phyloP scores from a whole-genome alignment of 805 yeast genomes.

The Danielia reshetovae region DNA sequence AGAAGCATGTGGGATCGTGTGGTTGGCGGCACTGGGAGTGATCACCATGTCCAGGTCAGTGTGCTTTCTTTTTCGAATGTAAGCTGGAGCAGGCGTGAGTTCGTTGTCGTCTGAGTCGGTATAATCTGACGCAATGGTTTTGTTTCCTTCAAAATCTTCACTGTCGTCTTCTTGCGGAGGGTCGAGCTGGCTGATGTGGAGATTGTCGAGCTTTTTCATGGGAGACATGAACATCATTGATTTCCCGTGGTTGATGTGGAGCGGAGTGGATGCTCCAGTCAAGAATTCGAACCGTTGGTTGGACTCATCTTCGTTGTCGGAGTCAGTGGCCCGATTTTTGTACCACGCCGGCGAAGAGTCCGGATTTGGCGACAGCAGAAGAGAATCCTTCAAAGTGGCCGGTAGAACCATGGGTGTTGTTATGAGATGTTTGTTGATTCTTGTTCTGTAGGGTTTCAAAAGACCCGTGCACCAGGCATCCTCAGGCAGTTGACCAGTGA shows the following conservation, averaged over 20 bases:
- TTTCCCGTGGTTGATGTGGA: constrained; percentile 11
- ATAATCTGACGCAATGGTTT: constrained; percentile 22
- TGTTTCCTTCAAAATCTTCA: constrained; percentile 21
- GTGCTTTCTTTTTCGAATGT: constrained; percentile 24
- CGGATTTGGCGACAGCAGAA: constrained; percentile 6
- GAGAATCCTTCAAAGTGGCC: background rate
- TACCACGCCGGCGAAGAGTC: constrained; percentile 10
- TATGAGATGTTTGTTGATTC: background rate
- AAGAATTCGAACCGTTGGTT: constrained; percentile 13
- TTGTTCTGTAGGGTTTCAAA: too few relatives aligned
- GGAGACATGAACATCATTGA: constrained; percentile 29
- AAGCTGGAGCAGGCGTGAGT: constrained; percentile 18
- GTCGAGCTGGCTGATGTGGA: constrained; percentile 18
- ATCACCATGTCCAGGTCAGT: constrained; percentile 24
- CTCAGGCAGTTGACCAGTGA: too few relatives aligned
- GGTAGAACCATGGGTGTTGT: background rate
- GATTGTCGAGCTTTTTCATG: constrained; percentile 29
- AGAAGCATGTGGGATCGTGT: constrained; percentile 11
- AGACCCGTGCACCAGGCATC: too few relatives aligned
- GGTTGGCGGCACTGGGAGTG: constrained; percentile 19
- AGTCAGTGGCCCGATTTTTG: constrained; percentile 4
- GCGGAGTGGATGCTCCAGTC: constrained; percentile 24
- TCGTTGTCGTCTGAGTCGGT: constrained; percentile 5
- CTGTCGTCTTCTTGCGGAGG: constrained; percentile 2
- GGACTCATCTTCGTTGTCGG: constrained; percentile 6